phyloP scores from a whole-genome alignment of 1,284 basidiomycete species.

The Ganoderma sinense region DNA sequence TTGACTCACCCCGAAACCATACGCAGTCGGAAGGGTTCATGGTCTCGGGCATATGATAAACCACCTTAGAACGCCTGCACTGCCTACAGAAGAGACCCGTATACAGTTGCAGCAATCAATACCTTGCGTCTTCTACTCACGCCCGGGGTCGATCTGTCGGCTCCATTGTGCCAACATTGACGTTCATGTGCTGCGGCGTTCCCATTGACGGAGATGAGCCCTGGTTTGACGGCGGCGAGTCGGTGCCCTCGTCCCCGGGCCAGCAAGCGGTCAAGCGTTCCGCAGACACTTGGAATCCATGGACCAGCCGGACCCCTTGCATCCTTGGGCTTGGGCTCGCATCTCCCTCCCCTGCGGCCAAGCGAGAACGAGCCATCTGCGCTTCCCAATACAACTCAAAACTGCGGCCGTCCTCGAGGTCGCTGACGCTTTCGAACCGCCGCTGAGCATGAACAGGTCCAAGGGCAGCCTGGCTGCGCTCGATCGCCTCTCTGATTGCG shows the following conservation, averaged over 20 bases:
- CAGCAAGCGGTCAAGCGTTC: constrained; percentile 55
- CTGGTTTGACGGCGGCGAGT: constrained; percentile 18
- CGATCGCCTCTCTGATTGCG: constrained; percentile 38
- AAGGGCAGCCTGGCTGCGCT: constrained; percentile 33
- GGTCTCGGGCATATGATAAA: constrained; percentile 25
- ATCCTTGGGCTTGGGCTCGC: constrained; percentile 1
- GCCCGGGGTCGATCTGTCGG: constrained; percentile 15
- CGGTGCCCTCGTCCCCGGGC: constrained; percentile 35
- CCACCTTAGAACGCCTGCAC: constrained; percentile 25
- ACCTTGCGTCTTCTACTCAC: constrained; percentile 10
- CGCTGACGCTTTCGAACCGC: constrained; percentile 32
- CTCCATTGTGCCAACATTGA: constrained; percentile 6
- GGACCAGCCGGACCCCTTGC: constrained; percentile 27
- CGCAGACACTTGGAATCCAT: constrained; percentile 51
- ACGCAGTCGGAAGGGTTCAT: constrained; percentile 15
- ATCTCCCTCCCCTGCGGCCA: constrained; percentile 25
- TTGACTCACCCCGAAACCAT: constrained; percentile 19
- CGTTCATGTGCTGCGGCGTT: constrained; percentile 30
- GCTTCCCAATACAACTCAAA: constrained; percentile 49
- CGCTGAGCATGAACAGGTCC: constrained; percentile 22
- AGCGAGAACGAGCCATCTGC: constrained; percentile 43
- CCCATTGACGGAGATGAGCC: constrained; percentile 24
- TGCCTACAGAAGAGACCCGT: constrained; percentile 20
- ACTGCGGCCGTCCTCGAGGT: constrained; percentile 38
- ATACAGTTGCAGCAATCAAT: constrained; percentile 20